Conservation (phyloP, 1,284 basidiomycete genomes). For the Marasmius tenuissimus region DNA sequence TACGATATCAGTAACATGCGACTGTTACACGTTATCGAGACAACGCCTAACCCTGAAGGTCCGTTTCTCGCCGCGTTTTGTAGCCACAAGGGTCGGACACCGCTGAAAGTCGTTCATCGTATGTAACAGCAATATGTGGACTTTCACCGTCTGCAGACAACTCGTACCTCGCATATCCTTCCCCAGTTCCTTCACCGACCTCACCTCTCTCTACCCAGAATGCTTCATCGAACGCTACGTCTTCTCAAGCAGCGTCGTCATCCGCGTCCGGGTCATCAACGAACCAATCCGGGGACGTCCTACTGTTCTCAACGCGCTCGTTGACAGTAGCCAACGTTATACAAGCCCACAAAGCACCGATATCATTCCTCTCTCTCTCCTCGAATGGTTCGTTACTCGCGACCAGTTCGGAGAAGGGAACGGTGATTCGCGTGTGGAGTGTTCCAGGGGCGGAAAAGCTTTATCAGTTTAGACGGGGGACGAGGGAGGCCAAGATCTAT, state of each 20-base stretch:
- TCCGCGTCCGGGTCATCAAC: conserved; percentile 34
- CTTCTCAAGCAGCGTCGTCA: conserved; percentile 33
- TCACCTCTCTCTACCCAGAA: conserved; percentile 49
- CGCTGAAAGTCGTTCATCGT: conserved; percentile 1
- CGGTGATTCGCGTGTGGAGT: conserved; percentile 94
- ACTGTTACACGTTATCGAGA: conserved; percentile 96
- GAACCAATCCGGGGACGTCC: conserved; percentile 80
- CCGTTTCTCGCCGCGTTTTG: conserved; percentile 19
- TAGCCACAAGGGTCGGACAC: not conserved
- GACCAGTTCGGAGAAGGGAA: conserved; percentile 88
- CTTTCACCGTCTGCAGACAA: conserved; percentile 95
- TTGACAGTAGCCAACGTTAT: conserved; percentile 94
- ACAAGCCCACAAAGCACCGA: conserved; percentile 94
- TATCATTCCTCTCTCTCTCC: conserved; percentile 88
- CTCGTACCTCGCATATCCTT: conserved; percentile 95
- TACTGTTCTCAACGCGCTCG: conserved; percentile 90
- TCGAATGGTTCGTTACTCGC: conserved; percentile 89
- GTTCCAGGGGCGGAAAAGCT: conserved; percentile 91
- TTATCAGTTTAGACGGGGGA: conserved; percentile 93
- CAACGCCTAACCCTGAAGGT: conserved; percentile 94
- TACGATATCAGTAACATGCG: conserved; percentile 99
- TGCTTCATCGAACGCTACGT: conserved; percentile 35
- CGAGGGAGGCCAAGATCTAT: conserved; percentile 84
- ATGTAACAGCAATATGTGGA: conserved; percentile 80
- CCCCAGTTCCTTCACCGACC: conserved; percentile 85